Evolutionary conservation across 257 asterid species (phyloP), one percentile per base, ranked within the genome.

Genomic region (Striga asiatica): DNA sequence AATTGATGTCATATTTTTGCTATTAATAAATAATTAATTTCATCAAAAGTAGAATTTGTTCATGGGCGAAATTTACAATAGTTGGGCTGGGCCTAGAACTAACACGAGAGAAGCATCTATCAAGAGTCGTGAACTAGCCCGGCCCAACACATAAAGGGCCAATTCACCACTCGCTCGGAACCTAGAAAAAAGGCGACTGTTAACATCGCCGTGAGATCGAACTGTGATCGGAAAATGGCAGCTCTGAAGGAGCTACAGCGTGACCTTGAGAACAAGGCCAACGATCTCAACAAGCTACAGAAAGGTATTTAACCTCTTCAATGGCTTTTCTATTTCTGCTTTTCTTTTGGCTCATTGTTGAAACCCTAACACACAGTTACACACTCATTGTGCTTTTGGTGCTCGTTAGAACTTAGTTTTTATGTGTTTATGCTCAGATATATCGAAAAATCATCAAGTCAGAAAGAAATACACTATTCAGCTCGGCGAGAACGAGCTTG

Each of bases 401-500:
- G 17, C 23, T 48, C 13, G 29, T 63, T 54, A 22, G 27, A 60
- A 54, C 70, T 8, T 37, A 54, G 14, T 50, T 6, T 49, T 52
- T 21, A 8, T 8, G 9, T 24, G 1, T 19, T 5, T 34, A 59
- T 32, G 14, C 53, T 4, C 74, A 87, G 98, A 87, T 64, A 70
- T 80, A 25, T 61, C 87, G 50, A 91, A 91, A 81, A 91, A 91
- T 66, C 97, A 91, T 49, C 94, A 87, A 74, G 85, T 87, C 18
- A 73, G 89, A 42, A 91, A 91, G 78, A 88, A 82, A 70, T 91
- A 82, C 63, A 91, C 97, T 14, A 78, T 91, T 65, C 97, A 91
- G 72, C 94, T 91, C 1, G 97, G 98, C 9, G 98, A 91, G 72
- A 91, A 87, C 60, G 94, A 87, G 76, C 98, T 91, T 22, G 98